Evolutionary conservation across 1,284 basidiomycete genomes (phyloP).

Genomic region (Tilletia walkeri): DNA sequence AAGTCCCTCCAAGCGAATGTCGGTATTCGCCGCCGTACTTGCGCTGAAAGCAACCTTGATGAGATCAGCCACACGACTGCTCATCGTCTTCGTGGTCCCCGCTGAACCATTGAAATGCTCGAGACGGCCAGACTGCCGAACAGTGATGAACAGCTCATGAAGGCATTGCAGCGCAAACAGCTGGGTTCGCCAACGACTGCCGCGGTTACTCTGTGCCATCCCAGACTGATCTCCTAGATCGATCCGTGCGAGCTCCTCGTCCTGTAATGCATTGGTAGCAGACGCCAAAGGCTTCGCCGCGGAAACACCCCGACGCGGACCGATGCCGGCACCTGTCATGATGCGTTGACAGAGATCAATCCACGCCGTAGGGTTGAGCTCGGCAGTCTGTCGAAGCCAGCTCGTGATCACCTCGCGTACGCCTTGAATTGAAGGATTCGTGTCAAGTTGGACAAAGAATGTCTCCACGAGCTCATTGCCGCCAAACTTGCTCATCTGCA

Average conservation of each 20-base stretch:
- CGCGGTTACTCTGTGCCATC: constrained; percentile 25
- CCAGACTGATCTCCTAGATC: constrained; percentile 36
- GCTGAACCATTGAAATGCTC: constrained; percentile 68
- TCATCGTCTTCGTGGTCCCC: constrained; percentile 62
- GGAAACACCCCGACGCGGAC: constrained; percentile 60
- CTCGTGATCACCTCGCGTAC: constrained; percentile 88
- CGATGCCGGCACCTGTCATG: constrained; percentile 66
- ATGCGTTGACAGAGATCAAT: constrained; percentile 96
- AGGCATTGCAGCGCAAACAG: constrained; percentile 89
- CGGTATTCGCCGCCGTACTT: constrained; percentile 89
- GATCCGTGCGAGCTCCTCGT: constrained; percentile 88
- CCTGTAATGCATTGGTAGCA: constrained; percentile 57
- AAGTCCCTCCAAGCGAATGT: constrained; percentile 89
- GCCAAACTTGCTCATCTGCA: constrained; percentile 85
- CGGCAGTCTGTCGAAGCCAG: constrained; percentile 92
- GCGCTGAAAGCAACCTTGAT: constrained; percentile 98
- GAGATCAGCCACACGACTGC: constrained; percentile 81
- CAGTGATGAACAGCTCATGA: constrained; percentile 79
- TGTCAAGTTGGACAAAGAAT: constrained; percentile 89
- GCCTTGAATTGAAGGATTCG: constrained; percentile 88
- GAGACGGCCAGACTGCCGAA: constrained; percentile 65
- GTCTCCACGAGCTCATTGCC: constrained; percentile 92
- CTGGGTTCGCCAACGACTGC: constrained; percentile 84
- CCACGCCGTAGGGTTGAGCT: constrained; percentile 91
- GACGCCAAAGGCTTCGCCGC: constrained; percentile 57